These are phyloP conservation scores for Aspergillus sp. DNA, from an alignment of 2,329 filamentous ascomycete genomes.

Conservation along the genomic window DNA sequence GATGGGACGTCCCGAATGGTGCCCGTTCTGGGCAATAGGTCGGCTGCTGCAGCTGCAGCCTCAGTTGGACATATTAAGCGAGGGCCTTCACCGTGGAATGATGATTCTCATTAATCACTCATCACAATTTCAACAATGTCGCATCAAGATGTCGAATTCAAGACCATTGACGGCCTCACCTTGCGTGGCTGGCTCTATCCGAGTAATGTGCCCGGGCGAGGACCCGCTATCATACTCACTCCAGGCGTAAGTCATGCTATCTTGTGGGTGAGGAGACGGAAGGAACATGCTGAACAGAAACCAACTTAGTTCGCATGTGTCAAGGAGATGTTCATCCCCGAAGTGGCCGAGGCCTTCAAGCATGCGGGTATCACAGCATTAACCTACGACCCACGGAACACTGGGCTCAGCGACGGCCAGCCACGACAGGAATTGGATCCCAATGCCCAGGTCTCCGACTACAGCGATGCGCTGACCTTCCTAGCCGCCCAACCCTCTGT, in stretches of 20 bases:
- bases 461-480: constrained; percentile 40
- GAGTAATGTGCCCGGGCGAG: constrained; percentile 15
- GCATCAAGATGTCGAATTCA: constrained; percentile 37
- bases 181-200: constrained; percentile 41
- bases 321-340: constrained; percentile 29
- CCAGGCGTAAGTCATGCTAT: constrained; percentile 17
- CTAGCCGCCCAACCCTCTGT: constrained; percentile 27
- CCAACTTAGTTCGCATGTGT: constrained; percentile 28
- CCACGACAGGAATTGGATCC: constrained; percentile 38
- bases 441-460: constrained; percentile 33
- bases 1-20: too few relatives aligned
- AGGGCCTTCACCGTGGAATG: too few relatives aligned
- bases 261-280: too few relatives aligned
- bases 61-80: too few relatives aligned
- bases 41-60: too few relatives aligned
- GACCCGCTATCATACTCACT: constrained; percentile 20
- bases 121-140: too few relatives aligned
- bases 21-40: too few relatives aligned
- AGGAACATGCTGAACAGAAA: neutral
- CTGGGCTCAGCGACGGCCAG: constrained; percentile 34
- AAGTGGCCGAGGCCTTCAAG: constrained; percentile 24
- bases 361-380: constrained; percentile 25
- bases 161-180: constrained; percentile 42
- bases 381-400: constrained; percentile 35
- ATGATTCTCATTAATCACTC: too few relatives aligned